Evolutionary conservation across 306 rosid species (phyloP).

Genomic region (Pueraria montana): DNA sequence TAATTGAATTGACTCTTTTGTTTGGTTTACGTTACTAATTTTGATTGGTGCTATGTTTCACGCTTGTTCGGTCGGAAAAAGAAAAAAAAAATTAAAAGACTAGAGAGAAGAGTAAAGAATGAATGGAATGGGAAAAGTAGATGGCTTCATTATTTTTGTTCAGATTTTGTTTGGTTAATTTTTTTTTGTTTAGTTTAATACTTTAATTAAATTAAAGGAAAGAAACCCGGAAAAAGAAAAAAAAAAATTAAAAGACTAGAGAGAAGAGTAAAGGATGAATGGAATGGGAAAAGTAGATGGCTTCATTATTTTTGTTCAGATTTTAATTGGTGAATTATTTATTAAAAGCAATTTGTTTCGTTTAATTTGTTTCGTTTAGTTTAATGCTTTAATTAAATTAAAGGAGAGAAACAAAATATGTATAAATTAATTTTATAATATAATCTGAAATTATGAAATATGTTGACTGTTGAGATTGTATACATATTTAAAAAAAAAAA

Average conservation of each 20-base stretch:
- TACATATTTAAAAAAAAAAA: neutral
- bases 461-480: neutral
- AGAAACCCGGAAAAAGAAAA: neutral
- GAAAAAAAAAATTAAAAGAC: neutral
- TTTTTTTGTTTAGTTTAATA: too few relatives aligned
- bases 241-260: neutral
- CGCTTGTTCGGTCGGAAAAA: neutral
- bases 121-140: neutral
- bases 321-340: neutral
- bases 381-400: too few relatives aligned
- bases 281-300: neutral
- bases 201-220: too few relatives aligned
- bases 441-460: neutral
- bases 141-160: neutral
- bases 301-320: neutral
- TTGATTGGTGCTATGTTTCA: neutral
- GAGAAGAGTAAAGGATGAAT: neutral
- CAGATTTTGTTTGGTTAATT: neutral
- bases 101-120: neutral
- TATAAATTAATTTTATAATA: neutral
- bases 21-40: neutral
- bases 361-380: too few relatives aligned
- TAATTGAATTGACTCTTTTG: neutral
- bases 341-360: too few relatives aligned
- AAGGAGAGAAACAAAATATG: neutral